Evolutionary conservation across 441 rosid genomes (phyloP).

Genomic region (Jatropha multifida): DNA sequence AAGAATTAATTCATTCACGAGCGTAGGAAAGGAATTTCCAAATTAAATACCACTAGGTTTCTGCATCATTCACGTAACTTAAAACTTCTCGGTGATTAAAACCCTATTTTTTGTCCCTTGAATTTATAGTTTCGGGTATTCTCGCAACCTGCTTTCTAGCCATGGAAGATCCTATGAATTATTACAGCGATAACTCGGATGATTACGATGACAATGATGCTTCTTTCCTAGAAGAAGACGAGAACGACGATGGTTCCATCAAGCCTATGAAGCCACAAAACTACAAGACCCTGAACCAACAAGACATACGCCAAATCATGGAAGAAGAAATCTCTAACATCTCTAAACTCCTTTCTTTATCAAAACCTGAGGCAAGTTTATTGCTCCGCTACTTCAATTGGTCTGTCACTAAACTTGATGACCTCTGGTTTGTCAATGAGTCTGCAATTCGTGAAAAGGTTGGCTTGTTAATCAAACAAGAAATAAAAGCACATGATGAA

Average conservation of each 20-base stretch:
- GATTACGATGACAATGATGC: neutral
- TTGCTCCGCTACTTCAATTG: constrained; percentile 26
- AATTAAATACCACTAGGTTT: no score
- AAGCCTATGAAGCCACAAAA: neutral
- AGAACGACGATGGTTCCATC: neutral
- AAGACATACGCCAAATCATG: constrained; percentile 13
- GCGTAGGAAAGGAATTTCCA: no score
- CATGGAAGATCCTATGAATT: neutral
- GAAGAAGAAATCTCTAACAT: neutral
- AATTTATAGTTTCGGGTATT: no score
- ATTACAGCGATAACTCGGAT: neutral
- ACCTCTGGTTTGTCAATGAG: constrained; percentile 37
- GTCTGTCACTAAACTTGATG: constrained; percentile 26
- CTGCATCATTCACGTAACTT: neutral
- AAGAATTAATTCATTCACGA: no score
- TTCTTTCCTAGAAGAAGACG: neutral
- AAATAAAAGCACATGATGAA: neutral
- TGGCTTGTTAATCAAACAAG: constrained; percentile 15
- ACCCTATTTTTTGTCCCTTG: no score
- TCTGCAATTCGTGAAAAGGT: constrained; percentile 22
- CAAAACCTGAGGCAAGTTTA: constrained; percentile 14
- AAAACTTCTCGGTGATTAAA: neutral
- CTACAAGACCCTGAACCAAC: neutral
- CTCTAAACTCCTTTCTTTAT: constrained; percentile 15
- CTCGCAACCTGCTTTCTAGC: neutral